Evolutionary conservation across 805 yeast genomes (phyloP), one percentile per base, ranked within the genome.

Genomic region (Pichia nanzhaoensis): DNA sequence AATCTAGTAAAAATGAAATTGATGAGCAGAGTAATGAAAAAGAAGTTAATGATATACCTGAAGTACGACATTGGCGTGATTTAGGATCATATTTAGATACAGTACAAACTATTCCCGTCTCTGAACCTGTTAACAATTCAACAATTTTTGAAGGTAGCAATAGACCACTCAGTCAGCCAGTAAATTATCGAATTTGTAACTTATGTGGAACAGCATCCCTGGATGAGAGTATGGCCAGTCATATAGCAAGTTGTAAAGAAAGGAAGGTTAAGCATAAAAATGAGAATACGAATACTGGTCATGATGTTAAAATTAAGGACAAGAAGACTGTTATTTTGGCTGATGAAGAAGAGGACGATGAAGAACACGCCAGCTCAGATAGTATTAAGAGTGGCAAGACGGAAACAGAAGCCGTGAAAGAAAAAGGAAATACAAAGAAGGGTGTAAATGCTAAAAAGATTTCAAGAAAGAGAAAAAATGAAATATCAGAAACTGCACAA

Each of bases 161-260:
- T 19, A 61, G 61, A 39, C 76, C 77, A 3, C 56, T 75, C 19
- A 55, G 55, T 13, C 60, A 61, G 12, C 67, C 70, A 1, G 38
- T 72, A 4, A 64, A 65, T 27, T 75, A 74, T 50, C 58, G 75
- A 34, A 67, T 72, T 39, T 75, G 80, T 55, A 73, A 70, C 42
- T 58, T 59, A 41, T 75, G 80, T 53, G 65, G 65, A 37, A 63
- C 69, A 42, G 80, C 80, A 2, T 62, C 74, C 1, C 52, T 73
- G 19, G 66, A 62, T 30, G 50, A 58, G 2, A 57, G 61, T 46
- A 48, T 75, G 21, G 60, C 62, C 1, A 58, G 56, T 18, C 80
- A 75, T 55, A 59, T 74, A 12, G 54, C 51, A 14, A 45, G 44
- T 33, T 75, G 80, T 52, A 54, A 64, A 13, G 14, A 18, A 16